Evolutionary conservation across 805 yeast genomes (phyloP).

Genomic region (Candida rishiriensis): DNA sequence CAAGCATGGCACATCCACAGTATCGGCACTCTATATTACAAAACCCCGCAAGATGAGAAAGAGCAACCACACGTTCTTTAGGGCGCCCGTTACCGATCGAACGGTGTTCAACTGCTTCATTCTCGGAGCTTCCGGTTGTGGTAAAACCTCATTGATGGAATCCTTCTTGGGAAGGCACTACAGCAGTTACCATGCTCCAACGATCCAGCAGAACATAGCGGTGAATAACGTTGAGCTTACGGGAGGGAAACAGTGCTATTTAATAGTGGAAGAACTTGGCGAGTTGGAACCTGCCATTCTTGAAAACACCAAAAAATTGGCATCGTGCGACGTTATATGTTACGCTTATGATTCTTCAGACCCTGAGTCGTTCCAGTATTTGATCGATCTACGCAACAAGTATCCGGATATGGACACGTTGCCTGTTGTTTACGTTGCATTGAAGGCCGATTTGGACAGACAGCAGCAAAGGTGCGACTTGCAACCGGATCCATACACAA

Average conservation of each 20-base stretch:
- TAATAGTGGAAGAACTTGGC: conserved; percentile 87
- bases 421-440: conserved; percentile 85
- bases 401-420: conserved; percentile 56
- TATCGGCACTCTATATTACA: conserved; percentile 67
- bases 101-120: conserved; percentile 90
- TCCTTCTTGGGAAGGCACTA: conserved; percentile 74
- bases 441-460: conserved; percentile 92
- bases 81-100: conserved; percentile 72
- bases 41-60: conserved; percentile 70
- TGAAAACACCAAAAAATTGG: conserved; percentile 62
- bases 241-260: conserved; percentile 93
- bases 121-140: conserved; percentile 80
- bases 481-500: conserved; percentile 85
- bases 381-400: conserved; percentile 62
- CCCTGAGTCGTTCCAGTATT: conserved; percentile 86
- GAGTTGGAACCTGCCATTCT: conserved; percentile 79
- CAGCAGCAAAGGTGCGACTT: conserved; percentile 85
- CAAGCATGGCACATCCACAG: conserved; percentile 18
- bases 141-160: conserved; percentile 81
- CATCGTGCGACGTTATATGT: conserved; percentile 89
- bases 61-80: conserved; percentile 57
- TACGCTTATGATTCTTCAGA: conserved; percentile 91
- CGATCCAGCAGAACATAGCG: conserved; percentile 73
- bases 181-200: conserved; percentile 71
- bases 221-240: conserved; percentile 90